These are phyloP conservation scores for Sporisorium reilianum DNA, from an alignment of 1,284 basidiomycete species.

Conservation along the genomic window DNA sequence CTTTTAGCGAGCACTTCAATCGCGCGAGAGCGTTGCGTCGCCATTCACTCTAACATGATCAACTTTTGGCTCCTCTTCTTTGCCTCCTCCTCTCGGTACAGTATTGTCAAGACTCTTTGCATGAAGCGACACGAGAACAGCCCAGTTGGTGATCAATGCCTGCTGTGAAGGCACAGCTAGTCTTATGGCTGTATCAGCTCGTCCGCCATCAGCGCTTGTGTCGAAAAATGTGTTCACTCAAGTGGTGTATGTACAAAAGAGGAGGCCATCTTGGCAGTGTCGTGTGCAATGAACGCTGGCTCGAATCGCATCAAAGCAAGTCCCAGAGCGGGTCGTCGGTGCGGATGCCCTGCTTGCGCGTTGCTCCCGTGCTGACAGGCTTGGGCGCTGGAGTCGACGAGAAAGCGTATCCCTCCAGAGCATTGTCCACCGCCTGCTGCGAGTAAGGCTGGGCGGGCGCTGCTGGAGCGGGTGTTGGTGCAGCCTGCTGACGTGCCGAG, in stretches of 20 bases:
- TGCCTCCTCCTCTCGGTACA: too few species aligned
- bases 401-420: slow-evolving; percentile 31
- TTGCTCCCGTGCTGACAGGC: slow-evolving; percentile 16
- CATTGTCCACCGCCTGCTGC: slow-evolving; percentile 34
- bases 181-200: too few species aligned
- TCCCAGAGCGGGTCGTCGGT: slow-evolving; percentile 51
- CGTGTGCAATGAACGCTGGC: slow-evolving; percentile 3
- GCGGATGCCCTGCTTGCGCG: slow-evolving; percentile 49
- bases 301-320: slow-evolving; percentile 27
- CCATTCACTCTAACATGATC: too few species aligned
- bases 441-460: slow-evolving; percentile 18
- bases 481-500: slow-evolving; percentile 20
- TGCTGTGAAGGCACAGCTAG: neutral
- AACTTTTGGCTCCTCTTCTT: too few species aligned
- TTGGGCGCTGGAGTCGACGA: slow-evolving; percentile 21
- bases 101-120: too few species aligned
- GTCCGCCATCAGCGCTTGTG: neutral
- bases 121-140: too few species aligned
- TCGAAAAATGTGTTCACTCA: neutral
- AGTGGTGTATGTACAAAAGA: slow-evolving; percentile 14
- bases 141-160: too few species aligned
- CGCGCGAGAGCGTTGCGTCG: too few species aligned
- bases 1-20: neutral
- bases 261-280: slow-evolving; percentile 3
- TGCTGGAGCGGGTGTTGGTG: slow-evolving; percentile 16